These are phyloP conservation scores for Ziziphus jujuba DNA, from an alignment of 306 rosid genomes.

Conservation along the genomic window DNA sequence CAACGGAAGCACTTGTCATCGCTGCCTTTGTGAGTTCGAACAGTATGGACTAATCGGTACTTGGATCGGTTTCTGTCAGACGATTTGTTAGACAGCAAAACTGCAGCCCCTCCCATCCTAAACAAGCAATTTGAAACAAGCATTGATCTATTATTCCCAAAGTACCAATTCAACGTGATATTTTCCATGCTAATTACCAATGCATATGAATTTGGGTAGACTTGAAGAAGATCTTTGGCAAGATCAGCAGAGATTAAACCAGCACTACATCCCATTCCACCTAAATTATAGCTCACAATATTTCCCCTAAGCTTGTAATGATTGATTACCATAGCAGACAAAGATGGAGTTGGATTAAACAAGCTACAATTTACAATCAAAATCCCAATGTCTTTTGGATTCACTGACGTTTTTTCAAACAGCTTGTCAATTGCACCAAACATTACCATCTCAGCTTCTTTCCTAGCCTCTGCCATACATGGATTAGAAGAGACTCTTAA, in stretches of 20 bases:
- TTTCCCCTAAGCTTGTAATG: constrained; percentile 63
- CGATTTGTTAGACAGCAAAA: constrained; percentile 51
- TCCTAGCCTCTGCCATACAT: constrained; percentile 59
- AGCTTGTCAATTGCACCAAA: constrained; percentile 61
- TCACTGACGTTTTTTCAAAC: constrained; percentile 44
- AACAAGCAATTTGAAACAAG: constrained; percentile 64
- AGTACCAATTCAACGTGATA: constrained; percentile 67
- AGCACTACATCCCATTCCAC: constrained; percentile 75
- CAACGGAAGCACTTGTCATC: constrained; percentile 63
- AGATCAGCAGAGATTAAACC: constrained; percentile 63
- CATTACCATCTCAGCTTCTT: constrained; percentile 63
- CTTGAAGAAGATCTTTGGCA: constrained; percentile 63
- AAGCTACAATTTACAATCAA: constrained; percentile 65
- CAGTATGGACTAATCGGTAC: constrained; percentile 51
- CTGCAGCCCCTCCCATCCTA: constrained; percentile 68
- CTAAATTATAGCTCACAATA: constrained; percentile 49
- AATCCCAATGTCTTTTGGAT: constrained; percentile 58
- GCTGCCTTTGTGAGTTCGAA: constrained; percentile 60
- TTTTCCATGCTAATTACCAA: constrained; percentile 63
- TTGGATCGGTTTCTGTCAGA: constrained; percentile 36
- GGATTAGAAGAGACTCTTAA: constrained; percentile 50
- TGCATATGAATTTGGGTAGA: constrained; percentile 57
- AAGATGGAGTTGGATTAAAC: constrained; percentile 66
- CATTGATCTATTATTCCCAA: constrained; percentile 62
- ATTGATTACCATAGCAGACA: constrained; percentile 58